Base-by-base conservation (phyloP, 2,329 filamentous ascomycete species). In the Ascochyta fabae region DNA sequence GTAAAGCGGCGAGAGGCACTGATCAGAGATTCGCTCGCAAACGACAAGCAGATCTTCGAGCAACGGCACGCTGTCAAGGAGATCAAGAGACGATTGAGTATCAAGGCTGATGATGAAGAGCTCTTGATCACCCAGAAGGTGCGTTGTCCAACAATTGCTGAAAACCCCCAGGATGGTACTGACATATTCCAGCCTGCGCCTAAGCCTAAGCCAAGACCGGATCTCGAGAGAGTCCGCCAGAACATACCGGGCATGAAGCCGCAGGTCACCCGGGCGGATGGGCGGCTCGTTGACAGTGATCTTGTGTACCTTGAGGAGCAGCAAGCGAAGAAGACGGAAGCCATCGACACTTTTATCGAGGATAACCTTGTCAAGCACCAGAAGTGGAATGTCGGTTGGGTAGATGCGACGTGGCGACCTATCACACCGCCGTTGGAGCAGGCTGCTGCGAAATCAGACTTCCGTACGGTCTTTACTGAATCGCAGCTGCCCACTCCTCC, bases 61-160 rank as follows among this genome's bases (percentile, higher is more conserved):
- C 87, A 96, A 73, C 87, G 95, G 46, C 83, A 85, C 57, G 86
- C 87, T 71, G 84, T 98, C 65, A 96, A 96, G 81, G 88, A 94
- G 64, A 88, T 90, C 76, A 98, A 98, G 83, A 83, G 91, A 71
- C 90, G 90, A 70, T 85, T 97, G 62, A 88, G 89, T 67, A 94
- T 98, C 81, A 96, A 95, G 79, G 88, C 87, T 65, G 91, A 96
- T 69, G 95, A 98, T 70, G 94, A 98, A 69, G 92, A 97, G 74
- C 77, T 82, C 69, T 78, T 82, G 69, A 88, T 96, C 79, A 96
- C 96, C 79, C 91, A 95, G 75, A 96, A 95, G 86, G 91, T 94
- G 81, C 76, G 84, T 73, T 31, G 10, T n/a, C 22, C 33, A 13
- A 34, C 38, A 15, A 3, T 48, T 23, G 8, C 19, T 9, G 13